phyloP scores from a whole-genome alignment of 2,329 filamentous ascomycete genomes.

The Penicillium crustosum region DNA sequence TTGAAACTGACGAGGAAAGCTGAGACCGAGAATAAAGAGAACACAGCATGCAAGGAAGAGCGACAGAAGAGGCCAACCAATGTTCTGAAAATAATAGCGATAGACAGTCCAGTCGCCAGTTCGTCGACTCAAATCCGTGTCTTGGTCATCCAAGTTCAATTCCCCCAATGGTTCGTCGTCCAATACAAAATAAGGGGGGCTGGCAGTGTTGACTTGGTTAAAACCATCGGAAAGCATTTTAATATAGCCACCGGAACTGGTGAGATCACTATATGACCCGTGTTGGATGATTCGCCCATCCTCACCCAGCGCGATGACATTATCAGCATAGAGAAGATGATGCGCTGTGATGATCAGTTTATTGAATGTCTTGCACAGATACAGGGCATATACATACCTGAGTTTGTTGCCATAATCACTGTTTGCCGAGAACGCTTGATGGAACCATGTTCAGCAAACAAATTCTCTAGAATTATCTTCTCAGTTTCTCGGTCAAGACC shows the following conservation, averaged over 20 bases:
- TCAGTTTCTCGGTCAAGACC: constrained; percentile 47
- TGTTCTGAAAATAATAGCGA: constrained; percentile 28
- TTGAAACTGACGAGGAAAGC: constrained; percentile 25
- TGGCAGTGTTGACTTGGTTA: not conserved
- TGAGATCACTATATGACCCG: constrained; percentile 29
- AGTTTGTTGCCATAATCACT: constrained; percentile 34
- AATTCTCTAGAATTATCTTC: constrained; percentile 39
- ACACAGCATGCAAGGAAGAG: constrained; percentile 15
- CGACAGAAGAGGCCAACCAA: constrained; percentile 24
- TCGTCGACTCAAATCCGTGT: constrained; percentile 19
- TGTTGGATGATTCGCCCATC: constrained; percentile 31
- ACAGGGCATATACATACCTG: constrained; percentile 15
- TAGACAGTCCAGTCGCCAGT: constrained; percentile 40
- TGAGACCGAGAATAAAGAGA: constrained; percentile 28
- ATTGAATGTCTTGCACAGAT: not conserved
- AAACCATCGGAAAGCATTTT: constrained; percentile 3
- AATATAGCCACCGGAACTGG: constrained; percentile 21
- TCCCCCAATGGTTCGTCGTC: constrained; percentile 24
- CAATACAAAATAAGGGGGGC: constrained; percentile 12
- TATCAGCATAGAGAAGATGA: constrained; percentile 31
- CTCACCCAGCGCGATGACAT: constrained; percentile 31
- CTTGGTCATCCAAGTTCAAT: constrained; percentile 21
- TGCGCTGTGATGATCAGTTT: constrained; percentile 14
- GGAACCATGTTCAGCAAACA: constrained; percentile 43
- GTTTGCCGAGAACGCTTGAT: constrained; percentile 36